These are phyloP conservation scores for Pulveroboletus sp. DNA, from an alignment of 1,284 basidiomycete species.

Conservation along the genomic window DNA sequence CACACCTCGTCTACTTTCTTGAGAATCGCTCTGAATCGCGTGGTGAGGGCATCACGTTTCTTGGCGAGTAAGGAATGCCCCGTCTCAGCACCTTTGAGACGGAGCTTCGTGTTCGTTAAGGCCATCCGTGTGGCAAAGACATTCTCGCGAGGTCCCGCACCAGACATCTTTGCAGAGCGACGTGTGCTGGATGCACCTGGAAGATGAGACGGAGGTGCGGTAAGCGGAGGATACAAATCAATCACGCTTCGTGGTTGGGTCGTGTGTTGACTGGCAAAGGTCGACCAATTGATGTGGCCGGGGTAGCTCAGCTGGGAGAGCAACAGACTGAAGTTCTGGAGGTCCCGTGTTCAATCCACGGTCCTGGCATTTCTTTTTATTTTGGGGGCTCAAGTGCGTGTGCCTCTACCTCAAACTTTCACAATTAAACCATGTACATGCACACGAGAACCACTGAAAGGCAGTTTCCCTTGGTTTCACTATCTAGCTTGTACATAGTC, in stretches of 20 bases:
- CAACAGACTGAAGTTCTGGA: conserved; percentile 72
- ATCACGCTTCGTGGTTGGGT: background rate
- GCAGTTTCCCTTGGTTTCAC: background rate
- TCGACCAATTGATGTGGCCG: conserved; percentile 37
- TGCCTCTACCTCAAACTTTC: too few species aligned
- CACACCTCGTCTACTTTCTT: conserved; percentile 92
- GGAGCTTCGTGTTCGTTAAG: conserved; percentile 89
- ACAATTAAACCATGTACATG: too few species aligned
- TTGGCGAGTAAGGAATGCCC: conserved; percentile 96
- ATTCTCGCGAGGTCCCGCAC: conserved; percentile 85
- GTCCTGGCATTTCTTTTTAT: conserved; percentile 43
- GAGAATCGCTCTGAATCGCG: conserved; percentile 87
- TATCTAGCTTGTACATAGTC: conserved; percentile 86
- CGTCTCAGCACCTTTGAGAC: conserved; percentile 96
- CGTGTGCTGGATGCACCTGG: background rate
- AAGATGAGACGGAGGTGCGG: background rate
- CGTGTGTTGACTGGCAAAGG: too few species aligned
- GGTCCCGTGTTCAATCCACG: conserved; percentile 59
- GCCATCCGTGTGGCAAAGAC: conserved; percentile 96
- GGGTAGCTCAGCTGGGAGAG: conserved; percentile 79
- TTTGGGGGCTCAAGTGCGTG: too few species aligned
- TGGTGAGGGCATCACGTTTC: conserved; percentile 95
- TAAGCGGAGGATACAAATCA: conserved; percentile 1
- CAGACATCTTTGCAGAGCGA: conserved; percentile 64
- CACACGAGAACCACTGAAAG: background rate